Percentiles rank a stretch among this genome's conserved stretches.
These are phyloP conservation scores for Mycena vulgaris DNA, from an alignment of 768 basidiomycete species.

Conservation along the genomic window DNA sequence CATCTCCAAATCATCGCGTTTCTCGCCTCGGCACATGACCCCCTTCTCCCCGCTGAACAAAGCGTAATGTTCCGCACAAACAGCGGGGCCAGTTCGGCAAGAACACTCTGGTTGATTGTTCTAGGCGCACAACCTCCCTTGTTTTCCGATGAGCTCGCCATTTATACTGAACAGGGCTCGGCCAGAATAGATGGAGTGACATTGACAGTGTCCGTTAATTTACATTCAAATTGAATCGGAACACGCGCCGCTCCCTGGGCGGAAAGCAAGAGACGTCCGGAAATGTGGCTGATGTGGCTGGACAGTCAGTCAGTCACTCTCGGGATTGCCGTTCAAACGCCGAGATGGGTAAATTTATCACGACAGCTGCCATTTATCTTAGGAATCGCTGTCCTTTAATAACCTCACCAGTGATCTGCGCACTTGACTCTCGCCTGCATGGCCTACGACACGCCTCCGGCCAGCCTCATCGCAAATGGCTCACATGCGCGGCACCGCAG, in stretches of 20 bases:
- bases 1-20: no score
- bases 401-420: background rate
- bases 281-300: constrained; percentile 1
- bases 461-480: constrained; percentile 7
- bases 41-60: no score
- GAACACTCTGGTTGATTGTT: background rate
- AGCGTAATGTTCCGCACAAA: no score
- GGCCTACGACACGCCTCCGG: constrained; percentile 14
- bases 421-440: constrained; percentile 11
- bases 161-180: background rate
- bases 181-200: no score
- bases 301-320: background rate
- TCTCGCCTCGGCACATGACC: no score
- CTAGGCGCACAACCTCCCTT: background rate
- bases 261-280: background rate
- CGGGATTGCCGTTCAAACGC: background rate
- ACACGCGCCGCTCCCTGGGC: background rate
- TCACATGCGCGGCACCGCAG: constrained; percentile 2
- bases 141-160: background rate
- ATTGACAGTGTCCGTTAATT: background rate
- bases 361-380: background rate
- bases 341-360: background rate
- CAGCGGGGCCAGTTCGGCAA: no score
- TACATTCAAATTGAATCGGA: background rate
- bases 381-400: background rate